Conservation (phyloP, 1,284 basidiomycete species). For the Malassezia pachydermatis region DNA sequence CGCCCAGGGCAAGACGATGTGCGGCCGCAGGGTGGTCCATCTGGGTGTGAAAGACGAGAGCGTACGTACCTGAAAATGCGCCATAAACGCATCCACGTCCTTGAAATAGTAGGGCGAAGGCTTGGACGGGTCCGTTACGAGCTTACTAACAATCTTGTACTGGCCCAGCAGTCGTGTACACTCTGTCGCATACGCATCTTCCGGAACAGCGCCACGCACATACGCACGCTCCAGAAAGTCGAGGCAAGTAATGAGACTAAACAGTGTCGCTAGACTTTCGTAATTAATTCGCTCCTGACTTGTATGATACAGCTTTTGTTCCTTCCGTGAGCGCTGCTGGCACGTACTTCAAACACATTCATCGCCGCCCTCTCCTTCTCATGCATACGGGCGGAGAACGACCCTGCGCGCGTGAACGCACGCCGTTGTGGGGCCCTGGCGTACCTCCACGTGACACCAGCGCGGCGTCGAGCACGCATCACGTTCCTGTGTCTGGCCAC, state of each 20-base stretch:
- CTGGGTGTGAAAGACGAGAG: conserved; percentile 46
- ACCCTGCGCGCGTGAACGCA: too few relatives aligned
- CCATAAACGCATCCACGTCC: conserved; percentile 63
- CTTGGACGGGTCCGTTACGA: conserved; percentile 70
- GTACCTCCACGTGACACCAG: too few relatives aligned
- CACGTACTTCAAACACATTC: conserved; percentile 17
- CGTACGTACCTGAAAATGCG: conserved; percentile 64
- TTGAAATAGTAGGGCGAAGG: conserved; percentile 22
- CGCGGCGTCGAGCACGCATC: too few relatives aligned
- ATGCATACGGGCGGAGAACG: not conserved
- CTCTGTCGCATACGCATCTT: conserved; percentile 83
- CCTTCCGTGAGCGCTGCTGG: conserved; percentile 52
- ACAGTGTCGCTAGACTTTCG: conserved; percentile 79
- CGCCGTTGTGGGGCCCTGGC: too few relatives aligned
- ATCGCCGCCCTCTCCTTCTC: not conserved
- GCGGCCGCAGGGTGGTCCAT: conserved; percentile 90
- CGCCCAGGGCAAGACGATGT: conserved; percentile 78
- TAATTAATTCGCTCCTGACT: conserved; percentile 82
- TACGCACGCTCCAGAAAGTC: conserved; percentile 94
- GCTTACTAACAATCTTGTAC: conserved; percentile 91
- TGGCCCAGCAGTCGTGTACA: conserved; percentile 83
- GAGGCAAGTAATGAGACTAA: conserved; percentile 77
- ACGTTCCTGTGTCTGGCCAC: too few relatives aligned
- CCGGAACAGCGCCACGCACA: conserved; percentile 73
- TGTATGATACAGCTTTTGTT: conserved; percentile 74